These are phyloP conservation scores for Saturnispora sanitii DNA, from an alignment of 805 yeast genomes.

Conservation along the genomic window DNA sequence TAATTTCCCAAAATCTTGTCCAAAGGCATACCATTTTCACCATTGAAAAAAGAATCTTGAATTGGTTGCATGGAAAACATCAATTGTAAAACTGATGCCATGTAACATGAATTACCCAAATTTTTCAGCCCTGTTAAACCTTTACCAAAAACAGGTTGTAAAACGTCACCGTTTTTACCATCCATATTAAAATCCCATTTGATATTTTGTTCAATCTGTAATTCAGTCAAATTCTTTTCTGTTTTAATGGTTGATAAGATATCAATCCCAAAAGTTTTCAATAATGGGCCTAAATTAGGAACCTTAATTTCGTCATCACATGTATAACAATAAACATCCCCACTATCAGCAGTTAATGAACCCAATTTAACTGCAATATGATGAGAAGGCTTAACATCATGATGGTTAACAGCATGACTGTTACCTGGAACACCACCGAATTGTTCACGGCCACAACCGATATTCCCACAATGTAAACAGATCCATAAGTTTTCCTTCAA, in stretches of 20 bases:
- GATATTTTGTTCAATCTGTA: constrained; percentile 86
- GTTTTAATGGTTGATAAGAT: constrained; percentile 48
- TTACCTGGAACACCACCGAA: constrained; percentile 93
- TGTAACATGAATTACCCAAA: constrained; percentile 87
- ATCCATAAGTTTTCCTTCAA: constrained; percentile 80
- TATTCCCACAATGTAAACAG: constrained; percentile 80
- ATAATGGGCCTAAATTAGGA: constrained; percentile 38
- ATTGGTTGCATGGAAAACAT: constrained; percentile 40
- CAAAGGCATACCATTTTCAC: constrained; percentile 26
- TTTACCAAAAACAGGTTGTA: constrained; percentile 61
- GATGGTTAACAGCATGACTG: constrained; percentile 80
- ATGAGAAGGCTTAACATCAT: constrained; percentile 43
- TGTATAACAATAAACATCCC: constrained; percentile 80
- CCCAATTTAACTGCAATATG: constrained; percentile 87
- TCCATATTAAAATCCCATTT: constrained; percentile 88
- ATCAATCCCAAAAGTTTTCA: constrained; percentile 61
- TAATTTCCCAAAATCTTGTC: constrained; percentile 25
- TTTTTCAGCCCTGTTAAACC: constrained; percentile 80
- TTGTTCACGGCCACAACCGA: constrained; percentile 93
- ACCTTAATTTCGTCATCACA: constrained; percentile 87
- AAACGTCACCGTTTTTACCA: constrained; percentile 55
- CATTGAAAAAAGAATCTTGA: constrained; percentile 30
- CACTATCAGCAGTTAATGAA: constrained; percentile 66
- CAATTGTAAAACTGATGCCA: constrained; percentile 72
- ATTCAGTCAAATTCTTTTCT: constrained; percentile 79